These are phyloP conservation scores for Puccinellia tenuiflora DNA, from an alignment of 176 grass and related monocot genomes.

Conservation along the genomic window DNA sequence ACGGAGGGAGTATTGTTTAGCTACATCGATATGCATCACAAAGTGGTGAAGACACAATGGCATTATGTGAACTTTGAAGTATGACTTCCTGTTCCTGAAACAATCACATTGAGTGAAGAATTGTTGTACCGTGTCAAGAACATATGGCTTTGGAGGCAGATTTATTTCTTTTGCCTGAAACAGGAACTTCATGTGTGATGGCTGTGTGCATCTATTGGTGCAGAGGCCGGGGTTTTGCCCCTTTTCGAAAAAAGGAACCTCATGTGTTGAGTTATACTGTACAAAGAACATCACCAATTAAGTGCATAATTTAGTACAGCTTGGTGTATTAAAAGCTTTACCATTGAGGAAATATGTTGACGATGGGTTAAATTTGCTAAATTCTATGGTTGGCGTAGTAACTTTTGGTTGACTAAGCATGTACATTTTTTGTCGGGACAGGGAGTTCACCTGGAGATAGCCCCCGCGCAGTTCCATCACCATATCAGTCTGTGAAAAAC, in stretches of 20 bases:
- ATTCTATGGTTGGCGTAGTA: background rate
- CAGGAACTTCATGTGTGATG: too few species aligned
- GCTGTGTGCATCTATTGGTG: too few species aligned
- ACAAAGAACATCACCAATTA: background rate
- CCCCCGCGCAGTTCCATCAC: slow-evolving; percentile 10
- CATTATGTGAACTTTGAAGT: background rate
- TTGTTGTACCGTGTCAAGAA: background rate
- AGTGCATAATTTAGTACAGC: background rate
- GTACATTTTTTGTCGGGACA: background rate
- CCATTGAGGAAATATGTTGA: background rate
- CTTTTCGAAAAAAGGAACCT: too few species aligned
- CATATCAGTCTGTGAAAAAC: slow-evolving; percentile 30
- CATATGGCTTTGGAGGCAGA: background rate
- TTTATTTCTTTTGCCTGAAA: too few species aligned
- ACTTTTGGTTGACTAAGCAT: slow-evolving; percentile 4
- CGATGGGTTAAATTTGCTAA: background rate
- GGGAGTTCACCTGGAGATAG: slow-evolving; percentile 39
- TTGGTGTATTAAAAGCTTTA: background rate
- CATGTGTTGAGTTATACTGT: background rate
- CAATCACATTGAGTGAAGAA: background rate
- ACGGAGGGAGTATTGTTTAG: background rate
- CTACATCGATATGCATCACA: background rate
- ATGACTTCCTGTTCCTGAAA: background rate
- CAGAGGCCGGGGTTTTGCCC: too few species aligned
- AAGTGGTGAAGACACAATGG: background rate